Evolutionary conservation across 805 yeast species (phyloP), one percentile per base, ranked within the genome.

Genomic region (Suhomyces sp.): DNA sequence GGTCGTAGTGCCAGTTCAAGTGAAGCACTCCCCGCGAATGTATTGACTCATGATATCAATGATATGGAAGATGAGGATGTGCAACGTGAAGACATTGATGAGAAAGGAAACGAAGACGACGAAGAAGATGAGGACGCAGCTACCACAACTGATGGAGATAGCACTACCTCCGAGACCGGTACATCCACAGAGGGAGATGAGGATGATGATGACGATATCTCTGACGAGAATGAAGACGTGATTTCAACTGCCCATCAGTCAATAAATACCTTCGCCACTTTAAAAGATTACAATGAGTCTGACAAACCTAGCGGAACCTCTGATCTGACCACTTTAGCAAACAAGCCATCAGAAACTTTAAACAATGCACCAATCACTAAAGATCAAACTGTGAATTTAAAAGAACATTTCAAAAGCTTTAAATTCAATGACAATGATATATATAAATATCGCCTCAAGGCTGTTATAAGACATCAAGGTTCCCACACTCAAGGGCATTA

Each of bases 401-500:
- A 53, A 30, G 52, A 52, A 14, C 69, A 64, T 38, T 66, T 65
- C 53, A 50, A 63, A 43, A 39, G 59, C 43, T 48, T 63, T 44
- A 59, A 65, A 42, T 65, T 64, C 53, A 60, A 58, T 45, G 71
- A 64, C 6, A 65, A 66, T 38, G 69, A 64, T 43, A 54, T 53
- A 21, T 64, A 59, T 40, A 70, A 63, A 25, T 88, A 86, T 55
- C 65, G 67, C 40, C 67, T 93, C 23, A 75, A 72, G 42, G 83
- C 96, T 0, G 65, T 87, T 42, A 79, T 93, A 13, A 74, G 88
- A 45, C 98, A 93, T 55, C 77, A 81, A 29, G 98, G 98, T 0
- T 79, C 91, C 1, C 97, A 90, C 58, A 73, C 80, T 14, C 76
- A 79, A 28, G 98, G 98, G 1, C 98, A 90, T 53, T 90, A 88